A percentile compares a stretch with the other conserved stretches of the same genome.
Conservation (phyloP, 2,329 filamentous ascomycete genomes). For the Apiospora malaysiana region DNA sequence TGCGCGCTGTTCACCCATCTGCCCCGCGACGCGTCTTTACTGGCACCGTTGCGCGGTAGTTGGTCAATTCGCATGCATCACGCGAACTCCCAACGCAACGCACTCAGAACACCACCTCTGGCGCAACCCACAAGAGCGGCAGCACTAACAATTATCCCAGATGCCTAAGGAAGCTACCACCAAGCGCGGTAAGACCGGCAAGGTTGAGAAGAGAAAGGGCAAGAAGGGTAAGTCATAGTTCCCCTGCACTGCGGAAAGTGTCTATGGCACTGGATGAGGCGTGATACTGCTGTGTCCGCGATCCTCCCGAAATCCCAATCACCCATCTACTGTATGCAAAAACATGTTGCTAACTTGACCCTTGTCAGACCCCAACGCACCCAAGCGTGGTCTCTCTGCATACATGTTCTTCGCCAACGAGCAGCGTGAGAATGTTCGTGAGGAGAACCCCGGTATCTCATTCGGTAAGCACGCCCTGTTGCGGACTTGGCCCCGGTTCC, state of each 20-base stretch:
- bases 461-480: conserved; percentile 73
- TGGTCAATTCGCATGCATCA: conserved; percentile 21
- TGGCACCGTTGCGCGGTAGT: conserved; percentile 21
- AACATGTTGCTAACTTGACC: neutral
- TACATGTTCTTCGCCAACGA: conserved; percentile 99
- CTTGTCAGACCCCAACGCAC: conserved; percentile 87
- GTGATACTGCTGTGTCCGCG: no score
- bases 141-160: conserved; percentile 44
- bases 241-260: neutral
- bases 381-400: conserved; percentile 98
- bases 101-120: conserved; percentile 19
- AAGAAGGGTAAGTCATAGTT: conserved; percentile 64
- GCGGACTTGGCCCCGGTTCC: neutral
- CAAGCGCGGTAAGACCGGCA: conserved; percentile 57
- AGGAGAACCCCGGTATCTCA: conserved; percentile 96
- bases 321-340: no score
- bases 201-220: conserved; percentile 60
- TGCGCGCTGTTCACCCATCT: conserved; percentile 24
- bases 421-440: conserved; percentile 96
- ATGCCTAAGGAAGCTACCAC: conserved; percentile 62
- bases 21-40: conserved; percentile 16
- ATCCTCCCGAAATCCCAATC: no score
- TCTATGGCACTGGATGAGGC: no score
- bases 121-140: conserved; percentile 16
- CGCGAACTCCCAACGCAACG: neutral